phyloP scores from a whole-genome alignment of 2,329 filamentous ascomycete species.

The Colletotrichum tropicale region DNA sequence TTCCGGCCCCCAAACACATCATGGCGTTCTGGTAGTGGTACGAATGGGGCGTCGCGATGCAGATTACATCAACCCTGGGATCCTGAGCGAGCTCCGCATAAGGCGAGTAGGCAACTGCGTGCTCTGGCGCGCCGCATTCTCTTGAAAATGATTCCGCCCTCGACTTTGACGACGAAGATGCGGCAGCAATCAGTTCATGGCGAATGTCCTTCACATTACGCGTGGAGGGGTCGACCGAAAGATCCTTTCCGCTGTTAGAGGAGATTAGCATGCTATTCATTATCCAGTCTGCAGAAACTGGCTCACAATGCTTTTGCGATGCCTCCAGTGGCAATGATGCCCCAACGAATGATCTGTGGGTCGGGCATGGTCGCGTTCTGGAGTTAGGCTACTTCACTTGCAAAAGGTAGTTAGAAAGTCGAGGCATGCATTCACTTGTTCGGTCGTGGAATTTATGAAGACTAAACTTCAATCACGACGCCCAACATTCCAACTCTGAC shows the following conservation, averaged over 20 bases:
- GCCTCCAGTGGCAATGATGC: conserved; percentile 64
- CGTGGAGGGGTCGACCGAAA: conserved; percentile 73
- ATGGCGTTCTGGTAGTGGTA: conserved; percentile 93
- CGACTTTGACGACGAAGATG: conserved; percentile 78
- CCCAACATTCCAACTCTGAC: background rate
- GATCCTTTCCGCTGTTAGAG: conserved; percentile 73
- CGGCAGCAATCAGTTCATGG: conserved; percentile 80
- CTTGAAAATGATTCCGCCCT: conserved; percentile 73
- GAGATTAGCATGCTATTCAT: background rate
- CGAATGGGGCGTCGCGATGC: conserved; percentile 88
- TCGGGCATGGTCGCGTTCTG: conserved; percentile 39
- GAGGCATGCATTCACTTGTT: accelerated
- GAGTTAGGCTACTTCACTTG: background rate
- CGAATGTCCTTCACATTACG: conserved; percentile 75
- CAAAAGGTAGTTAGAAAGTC: background rate
- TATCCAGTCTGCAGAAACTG: background rate
- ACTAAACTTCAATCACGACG: background rate
- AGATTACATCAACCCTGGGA: conserved; percentile 81
- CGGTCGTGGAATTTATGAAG: background rate
- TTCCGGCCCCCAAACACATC: conserved; percentile 82
- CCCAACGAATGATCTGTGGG: conserved; percentile 60
- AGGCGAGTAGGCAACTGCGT: conserved; percentile 76
- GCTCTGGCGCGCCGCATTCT: conserved; percentile 65
- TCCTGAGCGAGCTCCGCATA: conserved; percentile 84
- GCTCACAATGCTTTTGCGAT: conserved; percentile 58